Evolutionary conservation across 2,329 filamentous ascomycete genomes (phyloP).

Genomic region (Botrytis squamosa): DNA sequence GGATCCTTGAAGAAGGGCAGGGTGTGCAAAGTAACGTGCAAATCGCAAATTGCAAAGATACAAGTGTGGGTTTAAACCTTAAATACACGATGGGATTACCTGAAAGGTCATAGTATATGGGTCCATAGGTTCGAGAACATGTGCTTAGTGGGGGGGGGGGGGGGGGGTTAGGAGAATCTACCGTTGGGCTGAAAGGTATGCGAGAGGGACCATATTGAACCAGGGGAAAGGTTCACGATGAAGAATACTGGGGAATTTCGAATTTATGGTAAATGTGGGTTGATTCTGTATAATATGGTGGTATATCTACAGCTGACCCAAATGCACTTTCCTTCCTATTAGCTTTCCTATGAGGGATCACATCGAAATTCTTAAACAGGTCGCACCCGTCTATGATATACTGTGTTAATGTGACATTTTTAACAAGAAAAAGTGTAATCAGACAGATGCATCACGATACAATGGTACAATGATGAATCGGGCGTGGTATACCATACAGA

Average conservation of each 20-base stretch:
- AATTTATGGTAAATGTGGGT: neutral
- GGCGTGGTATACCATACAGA: neutral
- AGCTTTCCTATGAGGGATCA: neutral
- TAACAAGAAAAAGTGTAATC: neutral
- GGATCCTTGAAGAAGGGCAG: neutral
- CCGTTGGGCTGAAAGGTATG: conserved; percentile 13
- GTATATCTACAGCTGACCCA: neutral
- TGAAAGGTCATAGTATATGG: neutral
- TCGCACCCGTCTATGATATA: neutral
- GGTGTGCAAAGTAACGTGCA: neutral
- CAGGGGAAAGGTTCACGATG: conserved; percentile 15
- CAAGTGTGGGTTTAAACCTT: conserved; percentile 11
- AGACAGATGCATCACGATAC: conserved; percentile 5
- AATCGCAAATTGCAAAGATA: neutral
- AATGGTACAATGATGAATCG: neutral
- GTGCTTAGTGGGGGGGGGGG: conserved; percentile 13
- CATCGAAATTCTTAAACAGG: neutral
- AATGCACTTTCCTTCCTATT: neutral
- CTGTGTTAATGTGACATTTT: neutral
- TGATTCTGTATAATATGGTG: neutral
- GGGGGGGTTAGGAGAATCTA: neutral
- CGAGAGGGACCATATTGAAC: neutral
- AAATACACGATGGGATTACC: conserved; percentile 4
- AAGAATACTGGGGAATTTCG: neutral
- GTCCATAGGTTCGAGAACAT: conserved; percentile 6